Conservation (phyloP, 2,329 filamentous ascomycete genomes). For the Lasiodiplodia hormozganensis region DNA sequence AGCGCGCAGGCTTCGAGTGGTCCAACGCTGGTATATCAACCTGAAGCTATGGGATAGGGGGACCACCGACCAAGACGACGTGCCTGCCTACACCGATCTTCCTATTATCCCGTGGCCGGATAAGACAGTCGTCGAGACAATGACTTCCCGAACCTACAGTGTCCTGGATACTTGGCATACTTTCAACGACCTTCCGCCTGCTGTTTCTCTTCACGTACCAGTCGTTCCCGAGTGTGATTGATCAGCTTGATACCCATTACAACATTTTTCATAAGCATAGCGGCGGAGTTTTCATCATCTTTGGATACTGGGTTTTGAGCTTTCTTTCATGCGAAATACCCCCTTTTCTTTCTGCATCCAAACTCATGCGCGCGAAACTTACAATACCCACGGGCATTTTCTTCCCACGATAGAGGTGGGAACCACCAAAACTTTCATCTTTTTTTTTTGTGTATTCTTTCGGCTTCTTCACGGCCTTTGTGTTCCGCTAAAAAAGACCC, state of each 20-base stretch:
- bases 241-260: conserved; percentile 23
- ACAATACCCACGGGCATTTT: conserved; percentile 14
- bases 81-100: conserved; percentile 13
- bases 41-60: conserved; percentile 24
- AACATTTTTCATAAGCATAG: conserved; percentile 27
- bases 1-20: conserved; percentile 13
- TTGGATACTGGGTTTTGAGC: conserved; percentile 15
- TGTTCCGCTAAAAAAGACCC: background rate
- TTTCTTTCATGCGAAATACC: conserved; percentile 27
- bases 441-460: background rate
- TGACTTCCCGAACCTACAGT: conserved; percentile 21
- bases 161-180: conserved; percentile 25
- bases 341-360: conserved; percentile 17
- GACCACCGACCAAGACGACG: conserved; percentile 6
- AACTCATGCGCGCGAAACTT: background rate
- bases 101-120: conserved; percentile 24
- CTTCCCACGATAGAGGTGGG: conserved; percentile 5
- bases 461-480: background rate
- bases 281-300: conserved; percentile 26
- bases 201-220: conserved; percentile 23
- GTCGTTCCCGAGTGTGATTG: background rate
- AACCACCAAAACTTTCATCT: background rate
- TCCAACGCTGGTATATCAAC: conserved; percentile 26
- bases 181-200: conserved; percentile 27
- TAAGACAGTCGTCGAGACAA: background rate